Conservation (phyloP, 106 monocot genomes). For the Dendrobium chrysotoxum region DNA sequence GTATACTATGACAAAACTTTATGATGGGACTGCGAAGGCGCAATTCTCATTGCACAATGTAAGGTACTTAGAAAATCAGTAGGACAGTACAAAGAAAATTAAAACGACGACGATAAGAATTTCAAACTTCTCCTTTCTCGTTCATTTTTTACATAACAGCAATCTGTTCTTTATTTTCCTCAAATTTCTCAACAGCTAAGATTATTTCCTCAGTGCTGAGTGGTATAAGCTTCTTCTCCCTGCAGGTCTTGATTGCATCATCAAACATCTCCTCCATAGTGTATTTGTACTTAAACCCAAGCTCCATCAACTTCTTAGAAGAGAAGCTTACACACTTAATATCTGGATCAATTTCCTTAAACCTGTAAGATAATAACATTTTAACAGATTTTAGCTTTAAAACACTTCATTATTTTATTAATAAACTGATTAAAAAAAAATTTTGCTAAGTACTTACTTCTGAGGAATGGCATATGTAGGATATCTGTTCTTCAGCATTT, state of each 20-base stretch:
- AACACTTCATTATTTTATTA: too few species aligned
- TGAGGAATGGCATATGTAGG: slow-evolving; percentile 48
- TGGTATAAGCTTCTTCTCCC: slow-evolving; percentile 55
- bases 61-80: too few species aligned
- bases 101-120: too few species aligned
- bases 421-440: too few species aligned
- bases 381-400: neutral
- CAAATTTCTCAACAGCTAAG: neutral
- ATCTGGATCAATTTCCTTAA: slow-evolving; percentile 29
- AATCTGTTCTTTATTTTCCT: neutral
- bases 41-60: too few species aligned
- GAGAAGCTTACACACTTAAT: slow-evolving; percentile 23
- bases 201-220: neutral
- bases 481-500: slow-evolving; percentile 27
- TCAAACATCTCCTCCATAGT: slow-evolving; percentile 40
- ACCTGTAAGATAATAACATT: slow-evolving; percentile 11
- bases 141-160: neutral
- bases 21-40: too few species aligned
- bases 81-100: too few species aligned
- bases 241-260: slow-evolving; percentile 48
- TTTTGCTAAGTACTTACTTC: slow-evolving; percentile 16
- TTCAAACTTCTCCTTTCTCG: neutral
- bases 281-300: slow-evolving; percentile 44
- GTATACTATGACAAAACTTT: too few species aligned
- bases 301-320: slow-evolving; percentile 36